These are phyloP conservation scores for Asterophora parasitica DNA, from an alignment of 768 basidiomycete genomes.

Conservation along the genomic window DNA sequence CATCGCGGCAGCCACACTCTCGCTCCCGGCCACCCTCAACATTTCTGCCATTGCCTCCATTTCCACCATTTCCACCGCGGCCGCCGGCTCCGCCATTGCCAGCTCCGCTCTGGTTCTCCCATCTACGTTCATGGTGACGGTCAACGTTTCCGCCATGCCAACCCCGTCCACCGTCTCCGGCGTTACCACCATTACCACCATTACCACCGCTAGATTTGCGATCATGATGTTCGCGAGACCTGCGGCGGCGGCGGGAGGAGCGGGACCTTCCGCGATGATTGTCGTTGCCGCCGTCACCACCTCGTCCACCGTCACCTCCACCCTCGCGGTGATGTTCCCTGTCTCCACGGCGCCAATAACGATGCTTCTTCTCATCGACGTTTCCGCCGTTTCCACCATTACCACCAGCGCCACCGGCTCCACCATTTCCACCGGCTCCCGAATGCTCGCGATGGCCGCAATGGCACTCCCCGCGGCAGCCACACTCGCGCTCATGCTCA, in stretches of 20 bases:
- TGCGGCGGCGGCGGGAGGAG: neutral
- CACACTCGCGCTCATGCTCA: neutral
- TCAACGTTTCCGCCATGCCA: constrained; percentile 1
- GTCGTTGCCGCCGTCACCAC: neutral
- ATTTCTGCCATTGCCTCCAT: neutral
- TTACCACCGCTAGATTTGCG: neutral
- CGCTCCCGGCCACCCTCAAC: neutral
- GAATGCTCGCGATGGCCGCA: too few species aligned
- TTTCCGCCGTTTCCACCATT: constrained; percentile 9
- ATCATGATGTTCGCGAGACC: neutral
- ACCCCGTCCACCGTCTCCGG: constrained; percentile 2
- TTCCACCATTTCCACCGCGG: neutral
- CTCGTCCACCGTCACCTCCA: constrained; percentile 3
- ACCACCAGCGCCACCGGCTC: constrained; percentile 3
- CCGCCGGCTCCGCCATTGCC: constrained; percentile 3
- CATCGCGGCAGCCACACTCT: neutral
- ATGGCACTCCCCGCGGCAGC: too few species aligned
- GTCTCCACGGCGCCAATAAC: constrained; percentile 1
- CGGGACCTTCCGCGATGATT: neutral
- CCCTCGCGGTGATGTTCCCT: neutral
- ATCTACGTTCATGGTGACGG: neutral
- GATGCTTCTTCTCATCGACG: constrained; percentile 4
- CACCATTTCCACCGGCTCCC: neutral
- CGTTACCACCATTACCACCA: constrained; percentile 4
- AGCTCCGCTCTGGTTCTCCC: neutral